phyloP scores from a whole-genome alignment of 2,329 filamentous ascomycete genomes.

The Fusarium sp. region DNA sequence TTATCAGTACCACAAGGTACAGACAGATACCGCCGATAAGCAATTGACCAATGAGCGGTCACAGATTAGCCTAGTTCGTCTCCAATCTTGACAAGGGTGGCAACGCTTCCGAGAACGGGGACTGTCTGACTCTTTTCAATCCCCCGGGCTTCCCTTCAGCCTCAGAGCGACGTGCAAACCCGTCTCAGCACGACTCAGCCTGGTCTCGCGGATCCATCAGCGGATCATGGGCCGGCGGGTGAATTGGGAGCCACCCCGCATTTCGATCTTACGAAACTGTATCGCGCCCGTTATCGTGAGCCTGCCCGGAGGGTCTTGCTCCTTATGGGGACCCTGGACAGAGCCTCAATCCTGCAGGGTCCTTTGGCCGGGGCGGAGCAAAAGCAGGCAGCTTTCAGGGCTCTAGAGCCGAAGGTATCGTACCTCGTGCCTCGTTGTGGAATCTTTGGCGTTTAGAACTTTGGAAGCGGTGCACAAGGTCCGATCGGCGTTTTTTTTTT shows the following conservation, averaged over 20 bases:
- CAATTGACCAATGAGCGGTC: slow-evolving; percentile 32
- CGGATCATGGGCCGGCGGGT: not conserved
- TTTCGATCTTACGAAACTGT: slow-evolving; percentile 5
- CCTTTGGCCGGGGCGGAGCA: slow-evolving; percentile 5
- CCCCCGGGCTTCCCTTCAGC: slow-evolving; percentile 20
- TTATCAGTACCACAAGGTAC: slow-evolving; percentile 22
- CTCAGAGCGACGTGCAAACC: slow-evolving; percentile 22
- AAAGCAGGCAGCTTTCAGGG: slow-evolving; percentile 2
- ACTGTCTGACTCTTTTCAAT: slow-evolving; percentile 32
- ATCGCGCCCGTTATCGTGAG: slow-evolving; percentile 16
- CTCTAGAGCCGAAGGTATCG: not conserved
- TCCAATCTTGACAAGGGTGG: slow-evolving; percentile 21
- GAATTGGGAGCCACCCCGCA: slow-evolving; percentile 15
- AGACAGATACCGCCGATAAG: slow-evolving; percentile 34
- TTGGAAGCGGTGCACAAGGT: slow-evolving; percentile 8
- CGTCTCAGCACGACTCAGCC: slow-evolving; percentile 22
- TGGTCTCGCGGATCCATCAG: slow-evolving; percentile 9
- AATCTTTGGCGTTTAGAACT: slow-evolving; percentile 1
- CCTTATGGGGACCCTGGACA: slow-evolving; percentile 19
- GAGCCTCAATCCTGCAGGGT: slow-evolving; percentile 27
- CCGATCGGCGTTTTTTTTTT: slow-evolving; percentile 12
- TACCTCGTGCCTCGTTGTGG: too few relatives aligned
- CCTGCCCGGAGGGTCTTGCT: slow-evolving; percentile 1
- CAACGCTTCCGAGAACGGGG: slow-evolving; percentile 40
- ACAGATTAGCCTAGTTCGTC: slow-evolving; percentile 27